Conservation (phyloP, 495 filamentous ascomycete species). For the Hyphodiscus hymeniophilus region DNA sequence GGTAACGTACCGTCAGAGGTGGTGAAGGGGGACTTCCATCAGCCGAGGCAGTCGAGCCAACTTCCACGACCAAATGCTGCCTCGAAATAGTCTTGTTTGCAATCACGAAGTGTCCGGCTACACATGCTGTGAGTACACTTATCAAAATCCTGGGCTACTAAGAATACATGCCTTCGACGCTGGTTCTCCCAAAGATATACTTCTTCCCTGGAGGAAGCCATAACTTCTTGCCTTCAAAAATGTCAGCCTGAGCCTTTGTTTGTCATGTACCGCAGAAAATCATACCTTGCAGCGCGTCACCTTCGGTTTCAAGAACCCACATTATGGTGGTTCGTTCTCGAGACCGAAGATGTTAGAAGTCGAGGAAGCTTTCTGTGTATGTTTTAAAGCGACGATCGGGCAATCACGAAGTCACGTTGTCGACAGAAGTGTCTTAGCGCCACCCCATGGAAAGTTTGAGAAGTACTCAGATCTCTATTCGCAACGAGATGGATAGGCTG, state of each 20-base stretch:
- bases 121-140: background rate
- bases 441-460: too few species aligned
- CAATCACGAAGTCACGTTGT: too few species aligned
- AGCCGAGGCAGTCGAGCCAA: slow-evolving; percentile 54
- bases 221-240: slow-evolving; percentile 53
- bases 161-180: slow-evolving; percentile 30
- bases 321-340: slow-evolving; percentile 24
- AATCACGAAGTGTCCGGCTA: slow-evolving; percentile 48
- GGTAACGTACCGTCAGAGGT: too few species aligned
- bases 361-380: too few species aligned
- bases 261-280: slow-evolving; percentile 4
- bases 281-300: slow-evolving; percentile 43
- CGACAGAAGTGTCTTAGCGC: too few species aligned
- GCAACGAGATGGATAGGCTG: too few species aligned
- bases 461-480: too few species aligned
- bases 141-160: too few species aligned
- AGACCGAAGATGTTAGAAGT: too few species aligned
- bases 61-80: slow-evolving; percentile 73
- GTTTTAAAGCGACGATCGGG: too few species aligned
- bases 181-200: slow-evolving; percentile 68
- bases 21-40: too few species aligned
- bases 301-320: slow-evolving; percentile 53
- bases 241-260: background rate
- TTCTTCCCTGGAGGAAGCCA: slow-evolving; percentile 78
- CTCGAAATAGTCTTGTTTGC: slow-evolving; percentile 77